Conservation (phyloP, 345 rosid genomes). For the Gossypium stocksii region DNA sequence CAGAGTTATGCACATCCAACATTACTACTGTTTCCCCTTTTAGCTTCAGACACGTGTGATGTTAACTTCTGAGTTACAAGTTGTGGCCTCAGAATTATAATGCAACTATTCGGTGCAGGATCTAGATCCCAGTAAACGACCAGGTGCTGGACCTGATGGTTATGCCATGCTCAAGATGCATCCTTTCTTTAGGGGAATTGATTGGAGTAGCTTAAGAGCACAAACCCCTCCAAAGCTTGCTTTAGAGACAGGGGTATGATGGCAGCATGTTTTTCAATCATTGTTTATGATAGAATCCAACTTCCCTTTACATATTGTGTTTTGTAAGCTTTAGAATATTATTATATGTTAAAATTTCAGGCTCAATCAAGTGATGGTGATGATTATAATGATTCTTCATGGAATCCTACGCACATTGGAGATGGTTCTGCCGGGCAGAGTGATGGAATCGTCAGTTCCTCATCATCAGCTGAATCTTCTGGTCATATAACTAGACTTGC, state of each 20-base stretch:
- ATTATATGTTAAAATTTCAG: conserved; percentile 28
- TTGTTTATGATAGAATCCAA: conserved; percentile 6
- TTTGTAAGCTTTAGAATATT: neutral
- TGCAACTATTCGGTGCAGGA: conserved; percentile 47
- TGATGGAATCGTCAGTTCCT: conserved; percentile 47
- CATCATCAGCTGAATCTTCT: conserved; percentile 56
- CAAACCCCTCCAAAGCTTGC: conserved; percentile 81
- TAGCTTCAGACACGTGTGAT: neutral
- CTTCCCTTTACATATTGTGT: conserved; percentile 1
- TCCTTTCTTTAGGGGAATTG: conserved; percentile 83
- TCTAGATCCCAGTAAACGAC: conserved; percentile 84
- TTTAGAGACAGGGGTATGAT: conserved; percentile 54
- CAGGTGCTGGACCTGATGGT: conserved; percentile 91
- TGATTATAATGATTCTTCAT: conserved; percentile 50
- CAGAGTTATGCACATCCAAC: neutral
- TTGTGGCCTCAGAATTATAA: neutral
- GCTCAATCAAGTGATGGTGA: conserved; percentile 56
- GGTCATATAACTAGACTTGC: conserved; percentile 84
- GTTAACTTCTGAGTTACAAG: neutral
- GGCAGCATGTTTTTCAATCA: conserved; percentile 7
- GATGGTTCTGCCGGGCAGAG: conserved; percentile 48
- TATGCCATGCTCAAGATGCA: conserved; percentile 36
- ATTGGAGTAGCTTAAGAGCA: conserved; percentile 73
- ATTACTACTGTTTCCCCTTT: neutral
- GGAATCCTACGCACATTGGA: conserved; percentile 74